A percentile compares a stretch with the other conserved stretches of the same genome.
Evolutionary conservation across 495 filamentous ascomycete species (phyloP).

Genomic region (Podospora fimiseda): DNA sequence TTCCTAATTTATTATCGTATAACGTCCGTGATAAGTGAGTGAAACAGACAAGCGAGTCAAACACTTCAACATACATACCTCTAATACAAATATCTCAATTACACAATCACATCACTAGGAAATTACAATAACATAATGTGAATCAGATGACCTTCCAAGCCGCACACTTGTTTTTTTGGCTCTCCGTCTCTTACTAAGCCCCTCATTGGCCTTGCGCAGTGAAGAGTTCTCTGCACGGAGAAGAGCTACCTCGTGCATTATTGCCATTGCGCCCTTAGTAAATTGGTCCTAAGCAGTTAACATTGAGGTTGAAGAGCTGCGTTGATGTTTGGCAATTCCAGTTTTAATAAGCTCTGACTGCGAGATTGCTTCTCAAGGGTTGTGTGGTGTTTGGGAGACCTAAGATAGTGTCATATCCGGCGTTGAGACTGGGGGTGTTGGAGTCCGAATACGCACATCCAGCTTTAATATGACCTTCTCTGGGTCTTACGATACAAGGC

Average conservation of each 20-base stretch:
- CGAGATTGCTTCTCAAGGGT: neutral
- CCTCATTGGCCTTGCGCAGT: neutral
- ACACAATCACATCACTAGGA: neutral
- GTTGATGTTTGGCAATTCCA: conserved; percentile 6
- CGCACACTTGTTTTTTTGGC: conserved; percentile 8
- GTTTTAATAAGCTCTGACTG: conserved; percentile 7
- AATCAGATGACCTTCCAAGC: neutral
- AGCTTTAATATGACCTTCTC: neutral
- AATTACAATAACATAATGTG: neutral
- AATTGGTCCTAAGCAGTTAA: conserved; percentile 3
- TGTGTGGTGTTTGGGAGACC: conserved; percentile 2
- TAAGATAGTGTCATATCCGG: conserved; percentile 3
- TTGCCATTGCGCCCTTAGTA: conserved; percentile 5
- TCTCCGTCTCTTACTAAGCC: conserved; percentile 6
- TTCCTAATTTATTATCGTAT: too few species aligned
- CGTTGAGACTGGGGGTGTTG: neutral
- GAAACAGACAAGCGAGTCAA: too few species aligned
- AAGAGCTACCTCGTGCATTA: conserved; percentile 2
- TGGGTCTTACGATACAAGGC: conserved; percentile 1
- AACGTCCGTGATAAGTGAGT: too few species aligned
- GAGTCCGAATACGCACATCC: neutral
- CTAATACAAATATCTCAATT: neutral
- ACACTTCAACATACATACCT: too few species aligned
- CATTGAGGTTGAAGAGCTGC: conserved; percentile 4
- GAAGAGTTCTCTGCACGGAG: neutral